Evolutionary conservation across 805 yeast species (phyloP).

Genomic region (Wickerhamiella musiphila): DNA sequence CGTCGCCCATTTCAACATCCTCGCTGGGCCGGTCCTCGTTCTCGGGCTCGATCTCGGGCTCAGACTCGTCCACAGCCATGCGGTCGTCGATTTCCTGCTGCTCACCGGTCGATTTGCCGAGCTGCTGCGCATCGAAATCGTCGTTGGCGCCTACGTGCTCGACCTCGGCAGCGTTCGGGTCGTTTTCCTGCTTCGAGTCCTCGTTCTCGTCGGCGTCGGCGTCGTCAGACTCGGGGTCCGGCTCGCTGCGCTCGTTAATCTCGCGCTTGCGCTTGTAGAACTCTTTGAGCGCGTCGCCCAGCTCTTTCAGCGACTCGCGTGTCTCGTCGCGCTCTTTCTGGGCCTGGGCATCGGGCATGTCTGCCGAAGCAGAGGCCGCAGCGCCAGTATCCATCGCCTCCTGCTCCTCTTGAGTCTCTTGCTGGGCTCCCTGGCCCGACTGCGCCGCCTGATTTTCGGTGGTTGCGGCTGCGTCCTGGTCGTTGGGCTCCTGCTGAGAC

Average conservation of each 20-base stretch:
- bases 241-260: conserved; percentile 24
- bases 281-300: conserved; percentile 84
- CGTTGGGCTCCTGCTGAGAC: conserved; percentile 44
- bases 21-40: too few relatives aligned
- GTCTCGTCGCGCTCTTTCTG: conserved; percentile 31
- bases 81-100: conserved; percentile 48
- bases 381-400: conserved; percentile 34
- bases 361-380: conserved; percentile 41
- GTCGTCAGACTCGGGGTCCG: conserved; percentile 22
- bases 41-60: conserved; percentile 10
- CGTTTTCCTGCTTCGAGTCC: conserved; percentile 27
- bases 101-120: conserved; percentile 74
- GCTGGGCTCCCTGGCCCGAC: conserved; percentile 38
- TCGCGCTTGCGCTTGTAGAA: conserved; percentile 83
- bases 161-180: conserved; percentile 75
- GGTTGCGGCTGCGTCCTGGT: conserved; percentile 20
- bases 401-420: conserved; percentile 26
- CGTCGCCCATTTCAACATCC: conserved; percentile 13
- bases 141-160: conserved; percentile 39
- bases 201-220: conserved; percentile 22
- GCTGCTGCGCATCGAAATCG: conserved; percentile 70
- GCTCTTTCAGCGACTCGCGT: conserved; percentile 56
- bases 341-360: conserved; percentile 36
- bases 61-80: conserved; percentile 23
- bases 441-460: conserved; percentile 24